phyloP scores from a whole-genome alignment of 2,329 filamentous ascomycete genomes.

The Fusarium xylarioides region DNA sequence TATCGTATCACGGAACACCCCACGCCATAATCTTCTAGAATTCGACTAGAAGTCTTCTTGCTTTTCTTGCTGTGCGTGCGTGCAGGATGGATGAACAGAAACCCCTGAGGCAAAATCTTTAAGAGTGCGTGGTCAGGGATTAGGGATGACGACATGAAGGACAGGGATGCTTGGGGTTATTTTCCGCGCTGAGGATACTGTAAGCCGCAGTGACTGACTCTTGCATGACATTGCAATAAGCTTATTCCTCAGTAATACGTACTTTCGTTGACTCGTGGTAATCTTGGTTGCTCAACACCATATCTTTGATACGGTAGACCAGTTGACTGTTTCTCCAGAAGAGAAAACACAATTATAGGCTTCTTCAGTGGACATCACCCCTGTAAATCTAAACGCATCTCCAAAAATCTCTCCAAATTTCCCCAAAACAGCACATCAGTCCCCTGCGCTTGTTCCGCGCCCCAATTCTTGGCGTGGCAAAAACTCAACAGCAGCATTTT shows the following conservation, averaged over 20 bases:
- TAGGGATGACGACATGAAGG: constrained; percentile 19
- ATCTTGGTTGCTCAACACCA: neutral
- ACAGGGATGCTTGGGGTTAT: constrained; percentile 18
- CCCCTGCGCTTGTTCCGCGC: neutral
- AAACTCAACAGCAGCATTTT: neutral
- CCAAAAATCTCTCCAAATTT: constrained; percentile 18
- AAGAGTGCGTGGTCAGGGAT: constrained; percentile 10
- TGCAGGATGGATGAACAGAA: neutral
- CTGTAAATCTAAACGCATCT: neutral
- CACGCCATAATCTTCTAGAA: constrained; percentile 36
- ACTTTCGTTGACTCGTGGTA: neutral
- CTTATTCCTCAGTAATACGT: neutral
- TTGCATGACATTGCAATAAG: neutral
- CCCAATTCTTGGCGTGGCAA: neutral
- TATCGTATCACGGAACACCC: constrained; percentile 11
- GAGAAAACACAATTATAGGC: neutral
- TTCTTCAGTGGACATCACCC: neutral
- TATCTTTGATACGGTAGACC: neutral
- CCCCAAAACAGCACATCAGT: neutral
- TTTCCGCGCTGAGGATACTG: neutral
- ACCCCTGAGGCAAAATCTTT: constrained; percentile 12
- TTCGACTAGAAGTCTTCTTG: constrained; percentile 28
- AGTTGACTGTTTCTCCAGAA: too few relatives aligned
- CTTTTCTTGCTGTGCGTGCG: neutral
- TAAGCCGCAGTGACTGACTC: constrained; percentile 14